Conservation (phyloP, 139 green algal genomes). For the Ostreobium quekettii region DNA sequence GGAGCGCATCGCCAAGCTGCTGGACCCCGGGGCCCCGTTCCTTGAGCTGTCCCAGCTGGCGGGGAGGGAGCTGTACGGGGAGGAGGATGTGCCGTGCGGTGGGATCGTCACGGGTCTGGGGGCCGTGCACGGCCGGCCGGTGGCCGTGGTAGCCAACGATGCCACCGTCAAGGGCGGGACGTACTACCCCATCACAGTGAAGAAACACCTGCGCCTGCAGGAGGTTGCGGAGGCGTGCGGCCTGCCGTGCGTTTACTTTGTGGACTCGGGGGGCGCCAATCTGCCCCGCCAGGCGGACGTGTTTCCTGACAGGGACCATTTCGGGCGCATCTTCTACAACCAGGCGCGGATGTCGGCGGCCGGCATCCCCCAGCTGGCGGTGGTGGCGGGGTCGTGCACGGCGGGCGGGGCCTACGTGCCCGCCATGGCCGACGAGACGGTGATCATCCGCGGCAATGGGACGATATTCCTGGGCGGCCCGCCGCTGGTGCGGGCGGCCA, state of each 20-base stretch:
- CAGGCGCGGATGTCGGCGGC: constrained; percentile 76
- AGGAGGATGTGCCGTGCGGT: constrained; percentile 69
- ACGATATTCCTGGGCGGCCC: constrained; percentile 71
- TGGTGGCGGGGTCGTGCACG: constrained; percentile 88
- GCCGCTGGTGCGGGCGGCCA: constrained; percentile 66
- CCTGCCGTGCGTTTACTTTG: constrained; percentile 91
- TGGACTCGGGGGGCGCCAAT: constrained; percentile 86
- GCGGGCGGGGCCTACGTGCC: constrained; percentile 82
- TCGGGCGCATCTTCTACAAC: constrained; percentile 88
- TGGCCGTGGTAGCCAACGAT: constrained; percentile 85
- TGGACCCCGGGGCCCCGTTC: constrained; percentile 76
- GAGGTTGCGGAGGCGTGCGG: constrained; percentile 74
- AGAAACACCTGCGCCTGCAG: constrained; percentile 89
- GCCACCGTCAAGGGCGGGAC: constrained; percentile 87
- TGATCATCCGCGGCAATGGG: constrained; percentile 70
- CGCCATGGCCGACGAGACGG: constrained; percentile 64
- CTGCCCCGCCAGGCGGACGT: constrained; percentile 83
- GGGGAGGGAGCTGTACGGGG: constrained; percentile 69
- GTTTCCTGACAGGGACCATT: constrained; percentile 90
- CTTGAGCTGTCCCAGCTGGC: constrained; percentile 77
- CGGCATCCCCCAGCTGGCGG: constrained; percentile 78
- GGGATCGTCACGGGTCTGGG: constrained; percentile 88
- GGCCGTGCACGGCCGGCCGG: constrained; percentile 58
- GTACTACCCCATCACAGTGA: constrained; percentile 93
- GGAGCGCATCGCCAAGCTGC: constrained; percentile 56